Conservation (phyloP, 306 rosid genomes). For the Inga leiocalycina region DNA sequence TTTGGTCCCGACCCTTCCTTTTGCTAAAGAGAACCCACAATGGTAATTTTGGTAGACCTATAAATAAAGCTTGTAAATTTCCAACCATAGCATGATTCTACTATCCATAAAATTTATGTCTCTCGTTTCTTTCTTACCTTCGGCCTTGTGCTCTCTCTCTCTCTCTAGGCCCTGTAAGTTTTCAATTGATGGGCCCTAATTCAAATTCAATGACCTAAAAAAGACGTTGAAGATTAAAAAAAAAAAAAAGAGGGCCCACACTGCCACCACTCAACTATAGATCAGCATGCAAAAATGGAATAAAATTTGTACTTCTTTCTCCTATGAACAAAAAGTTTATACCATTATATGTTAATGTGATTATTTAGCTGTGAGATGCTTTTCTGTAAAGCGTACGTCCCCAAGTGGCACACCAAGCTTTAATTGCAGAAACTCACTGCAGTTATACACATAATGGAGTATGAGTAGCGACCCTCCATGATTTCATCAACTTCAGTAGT, state of each 20-base stretch:
- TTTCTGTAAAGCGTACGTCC: constrained; percentile 40
- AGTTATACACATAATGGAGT: constrained; percentile 17
- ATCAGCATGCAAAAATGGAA: constrained; percentile 38
- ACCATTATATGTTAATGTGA: constrained; percentile 34
- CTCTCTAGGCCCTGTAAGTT: constrained; percentile 29
- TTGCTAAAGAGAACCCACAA: constrained; percentile 47
- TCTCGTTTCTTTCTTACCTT: constrained; percentile 44
- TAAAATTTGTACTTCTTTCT: constrained; percentile 43
- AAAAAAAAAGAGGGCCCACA: constrained; percentile 43
- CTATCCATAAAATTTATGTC: constrained; percentile 28
- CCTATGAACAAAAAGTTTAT: constrained; percentile 39
- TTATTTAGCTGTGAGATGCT: constrained; percentile 40
- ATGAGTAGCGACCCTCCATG: constrained; percentile 14
- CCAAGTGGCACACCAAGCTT: constrained; percentile 40
- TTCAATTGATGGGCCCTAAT: constrained; percentile 49
- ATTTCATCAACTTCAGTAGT: constrained; percentile 19
- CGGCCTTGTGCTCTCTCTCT: constrained; percentile 31
- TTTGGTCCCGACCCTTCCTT: constrained; percentile 45
- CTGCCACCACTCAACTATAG: constrained; percentile 34
- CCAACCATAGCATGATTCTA: constrained; percentile 36
- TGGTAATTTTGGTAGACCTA: constrained; percentile 35
- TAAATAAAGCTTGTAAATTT: constrained; percentile 43
- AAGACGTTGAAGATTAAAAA: constrained; percentile 34
- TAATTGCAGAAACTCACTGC: constrained; percentile 32
- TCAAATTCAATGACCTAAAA: constrained; percentile 41